These are phyloP conservation scores for Vicia villosa DNA, from an alignment of 306 rosid genomes.

Conservation along the genomic window DNA sequence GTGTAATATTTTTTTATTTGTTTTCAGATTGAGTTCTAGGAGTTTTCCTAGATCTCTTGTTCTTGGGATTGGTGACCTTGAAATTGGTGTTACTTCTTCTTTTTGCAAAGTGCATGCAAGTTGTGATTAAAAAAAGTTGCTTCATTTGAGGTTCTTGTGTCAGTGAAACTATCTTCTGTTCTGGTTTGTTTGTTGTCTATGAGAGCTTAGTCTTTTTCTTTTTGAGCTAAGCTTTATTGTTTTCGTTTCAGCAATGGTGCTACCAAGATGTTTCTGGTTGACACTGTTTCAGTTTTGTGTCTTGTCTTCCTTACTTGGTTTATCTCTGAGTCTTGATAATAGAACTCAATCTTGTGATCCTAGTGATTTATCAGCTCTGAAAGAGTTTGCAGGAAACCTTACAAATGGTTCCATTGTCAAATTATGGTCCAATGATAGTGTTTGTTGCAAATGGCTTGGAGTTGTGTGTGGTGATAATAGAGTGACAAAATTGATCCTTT, in stretches of 20 bases:
- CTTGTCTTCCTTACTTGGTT: slow-evolving; percentile 52
- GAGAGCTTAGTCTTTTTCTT: slow-evolving; percentile 41
- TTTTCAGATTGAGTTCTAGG: slow-evolving; percentile 37
- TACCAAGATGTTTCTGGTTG: slow-evolving; percentile 40
- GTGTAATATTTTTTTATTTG: slow-evolving; percentile 16
- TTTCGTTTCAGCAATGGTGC: slow-evolving; percentile 50
- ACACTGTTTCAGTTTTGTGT: slow-evolving; percentile 50
- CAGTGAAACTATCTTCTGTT: slow-evolving; percentile 23
- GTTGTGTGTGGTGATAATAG: slow-evolving; percentile 63
- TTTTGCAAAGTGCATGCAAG: slow-evolving; percentile 48
- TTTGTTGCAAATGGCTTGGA: slow-evolving; percentile 74
- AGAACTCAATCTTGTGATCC: slow-evolving; percentile 51
- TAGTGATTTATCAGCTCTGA: slow-evolving; percentile 60
- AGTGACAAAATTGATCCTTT: slow-evolving; percentile 61
- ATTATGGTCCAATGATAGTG: slow-evolving; percentile 53
- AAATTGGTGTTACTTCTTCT: slow-evolving; percentile 33
- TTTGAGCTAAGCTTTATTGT: slow-evolving; percentile 41
- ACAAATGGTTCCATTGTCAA: slow-evolving; percentile 46
- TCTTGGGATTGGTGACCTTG: slow-evolving; percentile 57
- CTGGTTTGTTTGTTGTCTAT: slow-evolving; percentile 30
- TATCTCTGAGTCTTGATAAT: slow-evolving; percentile 44
- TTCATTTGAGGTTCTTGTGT: slow-evolving; percentile 44
- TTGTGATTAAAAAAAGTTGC: slow-evolving; percentile 34
- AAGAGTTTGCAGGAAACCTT: slow-evolving; percentile 64
- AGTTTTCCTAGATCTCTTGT: slow-evolving; percentile 38